Percentiles rank a stretch among this genome's conserved stretches.
Conservation (phyloP, 2,329 filamentous ascomycete species). For the Furcasterigmium furcatum region DNA sequence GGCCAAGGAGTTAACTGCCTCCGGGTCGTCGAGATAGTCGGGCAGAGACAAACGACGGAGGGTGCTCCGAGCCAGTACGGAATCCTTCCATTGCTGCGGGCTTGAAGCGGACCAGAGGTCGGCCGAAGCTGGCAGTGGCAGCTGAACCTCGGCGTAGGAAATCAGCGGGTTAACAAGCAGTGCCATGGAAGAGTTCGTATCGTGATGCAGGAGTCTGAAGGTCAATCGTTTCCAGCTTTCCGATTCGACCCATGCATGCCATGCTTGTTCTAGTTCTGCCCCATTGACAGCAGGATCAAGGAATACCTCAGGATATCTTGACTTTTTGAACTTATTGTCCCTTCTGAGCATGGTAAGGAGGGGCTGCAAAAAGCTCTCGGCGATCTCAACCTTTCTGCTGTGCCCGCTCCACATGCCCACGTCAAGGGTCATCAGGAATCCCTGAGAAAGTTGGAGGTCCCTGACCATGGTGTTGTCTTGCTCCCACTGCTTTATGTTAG, state of each 20-base stretch:
- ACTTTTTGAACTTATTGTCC: slow-evolving; percentile 23
- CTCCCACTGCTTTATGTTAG: slow-evolving; percentile 22
- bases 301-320: slow-evolving; percentile 12
- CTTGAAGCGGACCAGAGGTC: slow-evolving; percentile 20
- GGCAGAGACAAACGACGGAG: slow-evolving; percentile 5
- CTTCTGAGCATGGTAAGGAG: slow-evolving; percentile 31
- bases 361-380: slow-evolving; percentile 30
- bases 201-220: slow-evolving; percentile 22
- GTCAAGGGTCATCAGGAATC: slow-evolving; percentile 28
- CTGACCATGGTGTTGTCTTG: slow-evolving; percentile 24
- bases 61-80: not conserved
- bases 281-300: slow-evolving; percentile 2
- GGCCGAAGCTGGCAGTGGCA: slow-evolving; percentile 16
- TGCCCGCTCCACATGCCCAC: slow-evolving; percentile 31
- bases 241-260: slow-evolving; percentile 21
- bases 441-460: slow-evolving; percentile 26
- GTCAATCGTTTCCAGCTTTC: slow-evolving; percentile 27
- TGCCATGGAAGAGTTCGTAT: slow-evolving; percentile 22
- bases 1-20: not conserved
- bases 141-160: slow-evolving; percentile 24
- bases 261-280: slow-evolving; percentile 13
- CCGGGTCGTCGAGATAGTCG: slow-evolving; percentile 15
- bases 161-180: slow-evolving; percentile 22
- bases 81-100: slow-evolving; percentile 20
- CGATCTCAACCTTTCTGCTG: slow-evolving; percentile 33